These are phyloP conservation scores for Penicillium antarcticum DNA, from an alignment of 495 filamentous ascomycete species.

Conservation along the genomic window DNA sequence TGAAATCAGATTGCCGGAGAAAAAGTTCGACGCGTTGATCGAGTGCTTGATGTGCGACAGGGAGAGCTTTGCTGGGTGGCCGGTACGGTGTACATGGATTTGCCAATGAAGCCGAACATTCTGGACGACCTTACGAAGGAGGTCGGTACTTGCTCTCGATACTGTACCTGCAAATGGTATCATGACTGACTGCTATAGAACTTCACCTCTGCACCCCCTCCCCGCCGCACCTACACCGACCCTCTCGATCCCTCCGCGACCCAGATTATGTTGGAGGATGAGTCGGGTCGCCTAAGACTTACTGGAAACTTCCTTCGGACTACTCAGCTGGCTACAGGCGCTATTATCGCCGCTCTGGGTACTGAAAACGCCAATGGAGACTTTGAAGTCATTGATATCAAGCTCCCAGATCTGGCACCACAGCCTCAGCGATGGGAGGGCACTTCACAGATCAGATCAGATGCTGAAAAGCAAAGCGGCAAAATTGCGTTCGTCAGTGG, in stretches of 20 bases:
- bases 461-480: slow-evolving; percentile 43
- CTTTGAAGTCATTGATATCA: slow-evolving; percentile 87
- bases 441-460: slow-evolving; percentile 11
- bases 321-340: slow-evolving; percentile 80
- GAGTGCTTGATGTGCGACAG: slow-evolving; percentile 93
- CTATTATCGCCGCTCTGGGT: slow-evolving; percentile 85
- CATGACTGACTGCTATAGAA: slow-evolving; percentile 46
- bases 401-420: slow-evolving; percentile 77
- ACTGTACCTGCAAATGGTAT: background rate
- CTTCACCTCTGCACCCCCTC: slow-evolving; percentile 79
- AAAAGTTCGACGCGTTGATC: slow-evolving; percentile 66
- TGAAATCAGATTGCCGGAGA: slow-evolving; percentile 67
- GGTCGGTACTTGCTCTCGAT: slow-evolving; percentile 44
- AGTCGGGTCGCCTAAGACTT: slow-evolving; percentile 85
- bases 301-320: slow-evolving; percentile 62
- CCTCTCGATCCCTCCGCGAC: slow-evolving; percentile 42
- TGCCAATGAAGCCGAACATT: slow-evolving; percentile 96
- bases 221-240: slow-evolving; percentile 71
- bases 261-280: slow-evolving; percentile 87
- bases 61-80: slow-evolving; percentile 94
- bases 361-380: slow-evolving; percentile 90
- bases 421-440: slow-evolving; percentile 77
- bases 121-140: slow-evolving; percentile 93
- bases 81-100: slow-evolving; percentile 95
- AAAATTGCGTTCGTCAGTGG: slow-evolving; percentile 91